Evolutionary conservation across 2,329 filamentous ascomycete genomes (phyloP).

Genomic region (Stachybotrys chartarum): DNA sequence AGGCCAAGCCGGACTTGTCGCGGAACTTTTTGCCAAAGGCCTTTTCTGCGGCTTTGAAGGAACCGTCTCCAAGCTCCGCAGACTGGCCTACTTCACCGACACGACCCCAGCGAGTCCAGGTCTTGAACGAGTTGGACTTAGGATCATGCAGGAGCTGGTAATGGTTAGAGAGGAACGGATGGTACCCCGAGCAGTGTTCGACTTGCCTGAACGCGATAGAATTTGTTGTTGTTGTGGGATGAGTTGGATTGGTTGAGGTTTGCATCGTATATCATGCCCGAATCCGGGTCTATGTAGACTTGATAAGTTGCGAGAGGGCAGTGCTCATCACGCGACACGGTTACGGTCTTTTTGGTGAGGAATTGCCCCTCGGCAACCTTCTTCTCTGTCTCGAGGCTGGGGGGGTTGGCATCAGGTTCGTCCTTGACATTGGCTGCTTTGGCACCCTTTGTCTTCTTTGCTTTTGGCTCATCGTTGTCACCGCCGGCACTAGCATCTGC

Average conservation of each 20-base stretch:
- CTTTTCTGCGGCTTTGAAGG: constrained; percentile 34
- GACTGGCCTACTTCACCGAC: constrained; percentile 56
- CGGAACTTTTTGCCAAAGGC: constrained; percentile 57
- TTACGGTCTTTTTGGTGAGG: constrained; percentile 35
- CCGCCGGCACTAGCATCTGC: constrained; percentile 9
- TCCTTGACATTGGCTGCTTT: constrained; percentile 13
- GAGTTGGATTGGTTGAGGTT: constrained; percentile 74
- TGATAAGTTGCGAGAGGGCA: constrained; percentile 27
- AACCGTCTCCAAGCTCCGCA: constrained; percentile 33
- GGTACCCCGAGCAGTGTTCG: neutral
- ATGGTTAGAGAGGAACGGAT: constrained; percentile 3
- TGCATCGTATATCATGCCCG: constrained; percentile 66
- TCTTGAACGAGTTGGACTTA: constrained; percentile 35
- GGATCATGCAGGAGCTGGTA: constrained; percentile 34
- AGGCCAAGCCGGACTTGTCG: constrained; percentile 50
- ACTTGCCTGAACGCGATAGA: constrained; percentile 64
- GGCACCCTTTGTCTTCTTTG: constrained; percentile 25
- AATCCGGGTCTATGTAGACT: constrained; percentile 59
- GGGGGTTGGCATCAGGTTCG: constrained; percentile 8
- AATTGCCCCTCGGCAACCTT: constrained; percentile 35
- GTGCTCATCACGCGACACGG: constrained; percentile 44
- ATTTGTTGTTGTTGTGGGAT: constrained; percentile 71
- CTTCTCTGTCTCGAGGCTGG: constrained; percentile 11
- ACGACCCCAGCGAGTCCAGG: constrained; percentile 77
- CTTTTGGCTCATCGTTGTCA: constrained; percentile 18